These are phyloP conservation scores for Patellaria atrata DNA, from an alignment of 495 filamentous ascomycete species.

Conservation along the genomic window DNA sequence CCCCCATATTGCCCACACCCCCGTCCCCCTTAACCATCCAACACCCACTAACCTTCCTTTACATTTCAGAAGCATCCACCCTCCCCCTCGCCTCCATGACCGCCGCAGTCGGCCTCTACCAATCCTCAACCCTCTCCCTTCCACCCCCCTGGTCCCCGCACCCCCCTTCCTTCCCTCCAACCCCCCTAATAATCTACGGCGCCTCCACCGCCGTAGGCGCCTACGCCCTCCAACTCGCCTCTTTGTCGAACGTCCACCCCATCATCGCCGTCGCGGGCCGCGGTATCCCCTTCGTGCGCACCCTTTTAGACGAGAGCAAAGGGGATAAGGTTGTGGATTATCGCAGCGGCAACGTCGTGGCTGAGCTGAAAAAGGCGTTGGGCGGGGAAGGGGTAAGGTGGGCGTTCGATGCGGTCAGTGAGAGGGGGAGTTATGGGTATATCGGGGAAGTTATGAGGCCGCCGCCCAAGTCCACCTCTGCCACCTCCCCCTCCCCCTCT, in stretches of 20 bases:
- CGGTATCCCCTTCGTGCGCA: conserved; percentile 40
- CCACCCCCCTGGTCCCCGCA: conserved; percentile 61
- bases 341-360: conserved; percentile 42
- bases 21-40: too few relatives aligned
- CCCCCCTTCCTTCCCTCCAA: conserved; percentile 22
- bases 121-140: conserved; percentile 39
- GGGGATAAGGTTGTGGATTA: conserved; percentile 65
- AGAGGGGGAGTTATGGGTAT: conserved; percentile 37
- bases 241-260: conserved; percentile 55
- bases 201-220: conserved; percentile 51
- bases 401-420: conserved; percentile 46
- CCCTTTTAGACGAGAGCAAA: conserved; percentile 44
- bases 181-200: conserved; percentile 53
- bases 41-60: neutral
- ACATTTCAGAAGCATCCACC: conserved; percentile 44
- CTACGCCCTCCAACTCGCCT: conserved; percentile 53
- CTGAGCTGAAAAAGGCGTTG: conserved; percentile 35
- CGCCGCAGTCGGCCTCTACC: conserved; percentile 48
- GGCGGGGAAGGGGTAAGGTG: conserved; percentile 26
- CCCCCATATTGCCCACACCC: too few relatives aligned
- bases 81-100: conserved; percentile 66
- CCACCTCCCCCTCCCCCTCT: conserved; percentile 32
- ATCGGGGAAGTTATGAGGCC: conserved; percentile 33
- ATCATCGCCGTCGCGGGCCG: conserved; percentile 55
- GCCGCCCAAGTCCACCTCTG: conserved; percentile 38